A percentile compares a stretch with the other conserved stretches of the same genome.
These are phyloP conservation scores for Yamagishiella unicocca DNA, from an alignment of 139 green algal species.

Conservation along the genomic window DNA sequence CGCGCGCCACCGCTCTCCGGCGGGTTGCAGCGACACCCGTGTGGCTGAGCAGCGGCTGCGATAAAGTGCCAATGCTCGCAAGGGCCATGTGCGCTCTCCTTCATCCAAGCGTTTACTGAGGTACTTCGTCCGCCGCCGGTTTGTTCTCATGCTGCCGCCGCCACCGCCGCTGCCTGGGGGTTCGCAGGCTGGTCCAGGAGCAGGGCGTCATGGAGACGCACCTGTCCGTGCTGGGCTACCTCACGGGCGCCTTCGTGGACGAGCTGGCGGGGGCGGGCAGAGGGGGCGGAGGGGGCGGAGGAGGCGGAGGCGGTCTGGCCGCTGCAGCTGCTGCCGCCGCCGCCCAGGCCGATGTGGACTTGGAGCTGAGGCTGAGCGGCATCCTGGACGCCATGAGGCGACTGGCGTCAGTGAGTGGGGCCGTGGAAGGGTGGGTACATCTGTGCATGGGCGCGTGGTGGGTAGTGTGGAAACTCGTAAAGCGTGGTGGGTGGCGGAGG, in stretches of 20 bases:
- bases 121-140: no score
- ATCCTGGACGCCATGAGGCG: slow-evolving; percentile 21
- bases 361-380: neutral
- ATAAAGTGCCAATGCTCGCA: no score
- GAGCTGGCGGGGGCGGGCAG: neutral
- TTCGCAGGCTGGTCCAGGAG: slow-evolving; percentile 43
- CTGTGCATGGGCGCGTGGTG: neutral
- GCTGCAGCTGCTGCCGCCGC: neutral
- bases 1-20: no score
- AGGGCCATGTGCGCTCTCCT: no score
- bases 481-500: neutral
- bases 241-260: slow-evolving; percentile 35
- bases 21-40: no score
- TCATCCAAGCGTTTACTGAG: no score
- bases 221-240: slow-evolving; percentile 33
- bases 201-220: slow-evolving; percentile 45
- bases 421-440: no score
- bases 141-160: no score
- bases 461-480: neutral
- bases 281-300: neutral
- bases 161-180: no score
- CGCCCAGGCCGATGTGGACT: neutral
- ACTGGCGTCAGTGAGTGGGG: slow-evolving; percentile 11
- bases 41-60: no score
- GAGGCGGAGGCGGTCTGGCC: neutral